Conservation (phyloP, 2,329 filamentous ascomycete species). For the Nemania serpens region DNA sequence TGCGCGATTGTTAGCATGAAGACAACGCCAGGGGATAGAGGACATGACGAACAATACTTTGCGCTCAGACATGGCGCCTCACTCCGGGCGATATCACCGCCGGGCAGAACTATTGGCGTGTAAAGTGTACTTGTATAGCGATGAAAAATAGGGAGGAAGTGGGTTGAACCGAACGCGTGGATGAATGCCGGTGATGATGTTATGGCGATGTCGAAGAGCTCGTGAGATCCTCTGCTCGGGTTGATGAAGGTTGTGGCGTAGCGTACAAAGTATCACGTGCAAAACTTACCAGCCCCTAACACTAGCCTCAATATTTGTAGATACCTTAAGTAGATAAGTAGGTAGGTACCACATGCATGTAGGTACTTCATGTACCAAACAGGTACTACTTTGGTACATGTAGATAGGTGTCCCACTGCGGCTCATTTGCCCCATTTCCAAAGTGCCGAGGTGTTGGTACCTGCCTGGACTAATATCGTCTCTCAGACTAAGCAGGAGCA, state of each 20-base stretch:
- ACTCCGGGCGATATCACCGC: slow-evolving; percentile 2
- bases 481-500: no score
- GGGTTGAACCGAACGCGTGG: background rate
- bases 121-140: no score
- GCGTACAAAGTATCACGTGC: background rate
- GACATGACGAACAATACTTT: slow-evolving; percentile 44
- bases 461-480: no score
- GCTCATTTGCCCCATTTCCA: background rate
- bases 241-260: slow-evolving; percentile 4
- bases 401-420: background rate
- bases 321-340: no score
- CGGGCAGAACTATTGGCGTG: background rate
- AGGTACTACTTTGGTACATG: no score
- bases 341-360: no score
- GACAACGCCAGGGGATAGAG: slow-evolving; percentile 7
- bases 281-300: background rate
- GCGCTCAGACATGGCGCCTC: slow-evolving; percentile 48
- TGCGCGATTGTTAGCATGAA: slow-evolving; percentile 26
- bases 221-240: background rate
- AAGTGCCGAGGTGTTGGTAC: no score
- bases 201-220: background rate
- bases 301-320: no score
- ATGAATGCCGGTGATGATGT: background rate
- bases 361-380: no score
- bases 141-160: background rate